A percentile compares a stretch with the other conserved stretches of the same genome.
phyloP scores from a whole-genome alignment of 73 alveolate species.

The Paraurostyla sp. region DNA sequence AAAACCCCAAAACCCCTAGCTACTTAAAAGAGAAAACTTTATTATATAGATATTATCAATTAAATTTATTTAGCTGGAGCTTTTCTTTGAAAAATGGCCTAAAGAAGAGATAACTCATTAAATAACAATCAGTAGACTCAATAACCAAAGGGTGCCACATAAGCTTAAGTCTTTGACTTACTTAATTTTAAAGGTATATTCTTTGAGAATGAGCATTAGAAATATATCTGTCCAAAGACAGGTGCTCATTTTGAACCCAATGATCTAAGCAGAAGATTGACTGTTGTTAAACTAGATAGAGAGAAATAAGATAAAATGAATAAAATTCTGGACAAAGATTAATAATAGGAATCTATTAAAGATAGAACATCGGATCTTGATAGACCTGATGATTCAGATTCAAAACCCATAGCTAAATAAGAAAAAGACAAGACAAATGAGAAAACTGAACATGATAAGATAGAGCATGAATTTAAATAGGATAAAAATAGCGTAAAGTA shows the following conservation, averaged over 20 bases:
- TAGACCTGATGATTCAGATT: not conserved
- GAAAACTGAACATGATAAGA: not conserved
- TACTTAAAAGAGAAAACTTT: no score
- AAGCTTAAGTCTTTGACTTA: slow-evolving; percentile 16
- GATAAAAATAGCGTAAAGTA: no score
- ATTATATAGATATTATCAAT: no score
- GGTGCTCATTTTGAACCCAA: slow-evolving; percentile 59
- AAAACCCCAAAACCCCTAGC: no score
- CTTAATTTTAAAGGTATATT: slow-evolving; percentile 35
- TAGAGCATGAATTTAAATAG: not conserved
- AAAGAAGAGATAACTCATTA: not conserved
- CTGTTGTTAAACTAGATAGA: not conserved
- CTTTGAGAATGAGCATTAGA: slow-evolving; percentile 50
- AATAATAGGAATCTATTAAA: not conserved
- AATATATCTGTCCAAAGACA: slow-evolving; percentile 48
- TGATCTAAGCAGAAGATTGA: slow-evolving; percentile 20
- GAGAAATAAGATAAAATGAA: not conserved
- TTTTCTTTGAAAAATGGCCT: no score
- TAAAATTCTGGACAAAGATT: not conserved
- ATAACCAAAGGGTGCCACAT: not conserved
- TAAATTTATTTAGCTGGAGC: no score
- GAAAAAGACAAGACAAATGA: not conserved
- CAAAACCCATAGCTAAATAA: not conserved
- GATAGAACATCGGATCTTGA: not conserved
- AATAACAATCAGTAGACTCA: no score